phyloP scores from a whole-genome alignment of 495 filamentous ascomycete genomes.

The Neurospora cerealis region DNA sequence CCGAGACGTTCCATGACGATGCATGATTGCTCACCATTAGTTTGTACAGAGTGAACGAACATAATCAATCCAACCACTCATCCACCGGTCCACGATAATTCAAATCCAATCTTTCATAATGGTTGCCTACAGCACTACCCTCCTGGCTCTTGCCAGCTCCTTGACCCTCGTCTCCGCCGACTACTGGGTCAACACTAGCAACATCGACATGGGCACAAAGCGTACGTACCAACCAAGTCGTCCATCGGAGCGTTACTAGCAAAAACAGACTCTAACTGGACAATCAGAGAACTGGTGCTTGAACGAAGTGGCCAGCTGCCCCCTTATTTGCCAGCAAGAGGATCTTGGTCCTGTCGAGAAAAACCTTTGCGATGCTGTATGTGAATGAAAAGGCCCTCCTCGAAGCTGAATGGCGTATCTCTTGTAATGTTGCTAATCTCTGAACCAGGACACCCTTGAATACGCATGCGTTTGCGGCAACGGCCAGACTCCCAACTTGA shows the following conservation, averaged over 20 bases:
- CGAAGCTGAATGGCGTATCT: background rate
- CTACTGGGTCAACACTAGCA: slow-evolving; percentile 50
- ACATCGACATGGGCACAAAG: slow-evolving; percentile 37
- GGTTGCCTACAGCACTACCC: slow-evolving; percentile 33
- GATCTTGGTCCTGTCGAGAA: slow-evolving; percentile 36
- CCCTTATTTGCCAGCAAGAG: slow-evolving; percentile 68
- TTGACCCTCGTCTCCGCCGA: slow-evolving; percentile 31
- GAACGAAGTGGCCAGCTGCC: slow-evolving; percentile 57
- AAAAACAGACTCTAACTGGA: slow-evolving; percentile 14
- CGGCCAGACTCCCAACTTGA: slow-evolving; percentile 59
- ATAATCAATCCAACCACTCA: background rate
- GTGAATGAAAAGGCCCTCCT: slow-evolving; percentile 16
- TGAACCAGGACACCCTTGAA: slow-evolving; percentile 48
- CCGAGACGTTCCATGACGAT: background rate
- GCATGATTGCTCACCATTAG: background rate
- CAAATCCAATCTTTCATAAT: slow-evolving; percentile 21
- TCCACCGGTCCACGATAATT: background rate
- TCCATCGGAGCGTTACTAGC: background rate
- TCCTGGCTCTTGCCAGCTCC: slow-evolving; percentile 37
- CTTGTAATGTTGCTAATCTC: background rate
- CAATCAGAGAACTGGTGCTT: slow-evolving; percentile 57
- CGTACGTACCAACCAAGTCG: slow-evolving; percentile 18
- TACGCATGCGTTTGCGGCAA: slow-evolving; percentile 74
- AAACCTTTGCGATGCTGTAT: slow-evolving; percentile 67
- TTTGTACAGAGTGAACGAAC: slow-evolving; percentile 1